phyloP scores from a whole-genome alignment of 495 filamentous ascomycete genomes.

The Hypoxylon trugodes region DNA sequence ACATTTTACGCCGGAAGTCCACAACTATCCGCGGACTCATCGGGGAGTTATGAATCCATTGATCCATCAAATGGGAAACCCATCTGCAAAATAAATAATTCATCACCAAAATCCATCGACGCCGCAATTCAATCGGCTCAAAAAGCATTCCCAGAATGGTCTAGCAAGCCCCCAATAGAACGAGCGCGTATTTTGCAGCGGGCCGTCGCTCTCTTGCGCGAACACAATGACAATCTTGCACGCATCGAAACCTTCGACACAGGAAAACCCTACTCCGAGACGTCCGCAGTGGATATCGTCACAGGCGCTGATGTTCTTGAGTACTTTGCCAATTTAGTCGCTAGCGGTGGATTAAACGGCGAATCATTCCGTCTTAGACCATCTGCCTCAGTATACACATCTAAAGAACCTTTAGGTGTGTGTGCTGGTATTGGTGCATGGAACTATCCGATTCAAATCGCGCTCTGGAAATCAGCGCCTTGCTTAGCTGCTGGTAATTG shows the following conservation, averaged over 20 bases:
- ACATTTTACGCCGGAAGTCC: slow-evolving; percentile 74
- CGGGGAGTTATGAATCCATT: slow-evolving; percentile 67
- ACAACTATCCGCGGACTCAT: slow-evolving; percentile 64
- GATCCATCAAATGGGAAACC: slow-evolving; percentile 72
- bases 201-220: slow-evolving; percentile 70
- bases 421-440: slow-evolving; percentile 83
- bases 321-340: slow-evolving; percentile 77
- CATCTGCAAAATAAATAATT: slow-evolving; percentile 69
- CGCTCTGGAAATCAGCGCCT: slow-evolving; percentile 84
- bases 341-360: slow-evolving; percentile 61
- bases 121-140: slow-evolving; percentile 69
- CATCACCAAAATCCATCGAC: slow-evolving; percentile 70
- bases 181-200: slow-evolving; percentile 76
- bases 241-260: slow-evolving; percentile 75
- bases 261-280: slow-evolving; percentile 78
- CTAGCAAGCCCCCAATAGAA: slow-evolving; percentile 66
- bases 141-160: slow-evolving; percentile 72
- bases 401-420: slow-evolving; percentile 77
- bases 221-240: slow-evolving; percentile 75
- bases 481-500: slow-evolving; percentile 85
- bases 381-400: slow-evolving; percentile 78
- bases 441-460: slow-evolving; percentile 90
- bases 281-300: slow-evolving; percentile 75
- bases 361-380: slow-evolving; percentile 65
- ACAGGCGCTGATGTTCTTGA: slow-evolving; percentile 81